These are phyloP conservation scores for Cryphonectria naterciae DNA, from an alignment of 2,329 filamentous ascomycete genomes.

Conservation along the genomic window DNA sequence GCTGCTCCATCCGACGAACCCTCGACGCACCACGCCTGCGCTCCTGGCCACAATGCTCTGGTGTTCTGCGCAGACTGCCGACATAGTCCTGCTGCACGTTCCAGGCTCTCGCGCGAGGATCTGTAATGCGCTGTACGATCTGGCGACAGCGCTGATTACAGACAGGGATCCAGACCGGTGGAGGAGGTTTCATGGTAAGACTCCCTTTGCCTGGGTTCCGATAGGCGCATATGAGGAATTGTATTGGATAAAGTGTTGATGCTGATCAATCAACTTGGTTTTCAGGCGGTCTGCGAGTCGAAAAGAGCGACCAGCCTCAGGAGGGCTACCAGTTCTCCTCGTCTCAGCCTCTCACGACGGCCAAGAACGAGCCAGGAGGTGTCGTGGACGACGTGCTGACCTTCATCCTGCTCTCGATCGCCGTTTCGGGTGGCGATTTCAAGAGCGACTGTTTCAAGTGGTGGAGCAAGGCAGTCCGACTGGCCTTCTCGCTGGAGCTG, in stretches of 20 bases:
- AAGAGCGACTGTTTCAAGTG: slow-evolving; percentile 53
- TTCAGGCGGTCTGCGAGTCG: slow-evolving; percentile 40
- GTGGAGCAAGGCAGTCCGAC: slow-evolving; percentile 48
- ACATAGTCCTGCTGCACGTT: slow-evolving; percentile 47
- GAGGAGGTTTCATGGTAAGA: slow-evolving; percentile 41
- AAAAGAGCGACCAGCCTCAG: slow-evolving; percentile 37
- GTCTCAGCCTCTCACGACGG: slow-evolving; percentile 37
- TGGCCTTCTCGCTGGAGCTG: slow-evolving; percentile 44
- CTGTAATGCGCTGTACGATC: slow-evolving; percentile 43
- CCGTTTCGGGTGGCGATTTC: slow-evolving; percentile 52
- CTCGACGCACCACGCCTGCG: slow-evolving; percentile 48
- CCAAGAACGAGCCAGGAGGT: slow-evolving; percentile 41
- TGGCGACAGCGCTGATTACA: slow-evolving; percentile 41
- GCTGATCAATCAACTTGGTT: too few species aligned
- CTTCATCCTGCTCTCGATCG: slow-evolving; percentile 49
- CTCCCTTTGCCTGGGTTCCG: too few species aligned
- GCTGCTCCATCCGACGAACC: slow-evolving; percentile 44
- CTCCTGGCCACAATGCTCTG: slow-evolving; percentile 53
- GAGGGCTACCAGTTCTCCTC: slow-evolving; percentile 32
- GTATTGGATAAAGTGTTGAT: not conserved
- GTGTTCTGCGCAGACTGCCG: slow-evolving; percentile 52
- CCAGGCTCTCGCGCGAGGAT: slow-evolving; percentile 46
- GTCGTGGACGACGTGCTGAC: slow-evolving; percentile 49
- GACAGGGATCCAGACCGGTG: slow-evolving; percentile 44
- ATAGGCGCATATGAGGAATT: too few species aligned